phyloP scores from a whole-genome alignment of 345 rosid genomes.

The Boechera divaricarpa region DNA sequence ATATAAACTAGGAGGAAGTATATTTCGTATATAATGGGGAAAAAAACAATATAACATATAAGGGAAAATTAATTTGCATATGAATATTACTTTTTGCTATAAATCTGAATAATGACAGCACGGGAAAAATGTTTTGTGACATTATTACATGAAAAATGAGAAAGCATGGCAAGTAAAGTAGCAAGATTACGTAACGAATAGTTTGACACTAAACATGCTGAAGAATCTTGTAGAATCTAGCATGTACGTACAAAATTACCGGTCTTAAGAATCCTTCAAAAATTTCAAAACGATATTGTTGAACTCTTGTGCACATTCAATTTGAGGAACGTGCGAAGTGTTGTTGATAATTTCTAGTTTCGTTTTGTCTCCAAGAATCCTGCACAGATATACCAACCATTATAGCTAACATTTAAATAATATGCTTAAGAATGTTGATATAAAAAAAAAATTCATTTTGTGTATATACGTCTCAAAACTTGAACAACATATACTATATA shows the following conservation, averaged over 20 bases:
- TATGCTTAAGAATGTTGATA: neutral
- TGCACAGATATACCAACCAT: conserved; percentile 40
- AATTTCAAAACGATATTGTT: conserved; percentile 58
- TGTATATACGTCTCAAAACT: neutral
- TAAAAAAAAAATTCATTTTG: neutral
- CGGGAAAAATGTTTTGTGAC: too few relatives aligned
- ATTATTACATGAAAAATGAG: too few relatives aligned
- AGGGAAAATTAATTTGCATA: neutral
- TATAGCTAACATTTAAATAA: neutral
- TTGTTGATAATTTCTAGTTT: conserved; percentile 64
- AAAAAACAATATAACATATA: too few relatives aligned
- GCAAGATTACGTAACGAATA: neutral
- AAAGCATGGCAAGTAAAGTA: conserved; percentile 5
- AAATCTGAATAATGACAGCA: too few relatives aligned
- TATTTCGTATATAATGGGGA: too few relatives aligned
- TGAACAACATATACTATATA: neutral
- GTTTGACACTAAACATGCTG: conserved; percentile 1
- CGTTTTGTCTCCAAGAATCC: conserved; percentile 73
- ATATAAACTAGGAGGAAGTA: neutral
- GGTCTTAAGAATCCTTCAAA: conserved; percentile 42
- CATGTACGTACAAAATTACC: neutral
- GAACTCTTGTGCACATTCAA: conserved; percentile 61
- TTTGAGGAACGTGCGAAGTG: conserved; percentile 83
- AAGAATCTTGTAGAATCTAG: conserved; percentile 17
- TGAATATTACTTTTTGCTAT: too few relatives aligned